Conservation (phyloP, 208 protist genomes). For the Trichomonas tenax region DNA sequence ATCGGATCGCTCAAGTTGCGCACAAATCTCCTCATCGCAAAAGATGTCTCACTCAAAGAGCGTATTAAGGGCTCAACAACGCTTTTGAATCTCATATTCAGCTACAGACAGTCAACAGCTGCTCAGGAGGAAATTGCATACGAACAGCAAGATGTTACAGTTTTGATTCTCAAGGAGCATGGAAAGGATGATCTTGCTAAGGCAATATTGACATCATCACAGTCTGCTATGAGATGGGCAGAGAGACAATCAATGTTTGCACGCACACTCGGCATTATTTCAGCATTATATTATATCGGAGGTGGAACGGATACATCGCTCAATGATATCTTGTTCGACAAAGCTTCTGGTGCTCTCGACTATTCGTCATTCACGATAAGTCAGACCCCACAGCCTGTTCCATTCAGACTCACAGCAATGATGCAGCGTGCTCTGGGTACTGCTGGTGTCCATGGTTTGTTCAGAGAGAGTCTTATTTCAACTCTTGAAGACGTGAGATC, state of each 20-base stretch:
- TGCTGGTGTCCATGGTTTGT: neutral
- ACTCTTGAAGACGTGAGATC: neutral
- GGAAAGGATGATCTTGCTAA: neutral
- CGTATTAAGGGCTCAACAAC: neutral
- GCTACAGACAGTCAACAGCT: neutral
- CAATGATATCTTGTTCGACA: neutral
- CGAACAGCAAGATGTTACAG: neutral
- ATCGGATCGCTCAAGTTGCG: neutral
- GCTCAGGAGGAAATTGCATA: neutral
- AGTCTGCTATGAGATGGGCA: neutral
- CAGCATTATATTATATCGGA: neutral
- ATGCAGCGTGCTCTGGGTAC: neutral
- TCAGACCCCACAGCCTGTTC: neutral
- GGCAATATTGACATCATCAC: neutral
- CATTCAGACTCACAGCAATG: neutral
- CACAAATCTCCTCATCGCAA: neutral
- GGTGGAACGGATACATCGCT: neutral
- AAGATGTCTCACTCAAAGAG: neutral
- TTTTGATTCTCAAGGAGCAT: too few species aligned
- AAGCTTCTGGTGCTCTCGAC: neutral
- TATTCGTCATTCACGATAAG: neutral
- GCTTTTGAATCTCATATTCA: neutral
- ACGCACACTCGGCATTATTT: neutral
- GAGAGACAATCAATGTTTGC: neutral
- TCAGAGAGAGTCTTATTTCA: neutral